Conservation (phyloP, 208 protist species). For the Leishmania mexicana region DNA sequence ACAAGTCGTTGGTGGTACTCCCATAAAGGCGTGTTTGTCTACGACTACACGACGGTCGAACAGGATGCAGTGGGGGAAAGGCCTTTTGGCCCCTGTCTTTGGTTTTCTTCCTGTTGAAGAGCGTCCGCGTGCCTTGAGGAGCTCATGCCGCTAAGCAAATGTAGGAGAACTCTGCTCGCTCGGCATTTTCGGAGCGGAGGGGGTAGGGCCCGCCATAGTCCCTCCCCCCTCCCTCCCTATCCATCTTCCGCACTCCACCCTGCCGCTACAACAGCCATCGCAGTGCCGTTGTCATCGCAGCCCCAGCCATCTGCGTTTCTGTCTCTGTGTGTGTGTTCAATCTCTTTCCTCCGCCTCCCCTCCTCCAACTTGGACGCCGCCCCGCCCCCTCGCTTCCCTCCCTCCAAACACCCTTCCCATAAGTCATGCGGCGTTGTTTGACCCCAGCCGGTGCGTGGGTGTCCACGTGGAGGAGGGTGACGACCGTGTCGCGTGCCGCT, state of each 20-base stretch:
- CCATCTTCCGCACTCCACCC: background rate
- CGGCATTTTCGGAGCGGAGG: background rate
- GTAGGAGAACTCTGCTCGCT: background rate
- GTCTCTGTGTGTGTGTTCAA: background rate
- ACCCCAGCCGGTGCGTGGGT: background rate
- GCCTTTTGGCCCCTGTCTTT: background rate
- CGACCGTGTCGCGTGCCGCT: background rate
- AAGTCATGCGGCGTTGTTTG: conserved; percentile 9
- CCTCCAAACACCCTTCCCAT: background rate
- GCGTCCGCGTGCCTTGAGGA: background rate
- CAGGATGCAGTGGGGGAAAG: background rate
- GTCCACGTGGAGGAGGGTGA: background rate
- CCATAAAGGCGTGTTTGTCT: background rate
- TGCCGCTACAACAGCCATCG: background rate
- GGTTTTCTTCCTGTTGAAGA: background rate
- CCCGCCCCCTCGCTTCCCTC: background rate
- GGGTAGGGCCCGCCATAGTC: background rate
- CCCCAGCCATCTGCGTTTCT: background rate
- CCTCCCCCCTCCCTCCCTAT: background rate
- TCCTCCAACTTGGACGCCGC: background rate
- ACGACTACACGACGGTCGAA: background rate
- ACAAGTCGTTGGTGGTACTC: background rate
- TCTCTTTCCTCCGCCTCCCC: background rate
- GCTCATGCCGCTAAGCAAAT: background rate
- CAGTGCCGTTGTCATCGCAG: background rate